phyloP scores from a whole-genome alignment of 1,139 yeast species.

The Scheffersomyces illinoinensis region DNA sequence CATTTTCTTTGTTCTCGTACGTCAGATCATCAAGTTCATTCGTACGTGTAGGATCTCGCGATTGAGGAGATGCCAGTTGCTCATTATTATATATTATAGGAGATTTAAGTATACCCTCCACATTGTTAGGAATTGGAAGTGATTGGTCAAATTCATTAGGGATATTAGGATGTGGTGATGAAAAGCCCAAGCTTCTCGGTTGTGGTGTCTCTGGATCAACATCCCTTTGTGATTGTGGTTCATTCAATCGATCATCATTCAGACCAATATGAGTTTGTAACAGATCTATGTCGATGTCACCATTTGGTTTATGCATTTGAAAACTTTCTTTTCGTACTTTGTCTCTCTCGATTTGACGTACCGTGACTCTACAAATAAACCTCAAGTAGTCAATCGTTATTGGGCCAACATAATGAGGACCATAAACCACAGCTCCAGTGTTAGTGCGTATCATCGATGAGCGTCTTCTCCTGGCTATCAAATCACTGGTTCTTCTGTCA shows the following conservation, averaged over 20 bases:
- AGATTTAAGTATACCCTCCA: constrained; percentile 9
- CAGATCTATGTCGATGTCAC: neutral
- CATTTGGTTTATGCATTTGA: constrained; percentile 4
- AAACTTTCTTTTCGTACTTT: constrained; percentile 2
- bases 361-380: constrained; percentile 34
- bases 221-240: neutral
- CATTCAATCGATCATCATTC: neutral
- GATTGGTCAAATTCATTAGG: constrained; percentile 21
- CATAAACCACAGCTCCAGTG: constrained; percentile 25
- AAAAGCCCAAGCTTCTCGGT: neutral
- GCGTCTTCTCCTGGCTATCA: constrained; percentile 21
- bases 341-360: constrained; percentile 21
- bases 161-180: neutral
- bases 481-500: constrained; percentile 4
- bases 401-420: constrained; percentile 38
- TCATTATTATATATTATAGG: constrained; percentile 4
- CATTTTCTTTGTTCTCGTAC: neutral
- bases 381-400: constrained; percentile 40
- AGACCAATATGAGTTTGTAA: neutral
- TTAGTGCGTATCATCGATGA: constrained; percentile 31
- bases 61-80: neutral
- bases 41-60: neutral
- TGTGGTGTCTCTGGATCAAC: neutral
- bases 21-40: neutral
- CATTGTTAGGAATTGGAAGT: neutral